A percentile compares a stretch with the other conserved stretches of the same genome.
phyloP scores from a whole-genome alignment of 495 filamentous ascomycete species.

The Usnea hakonensis region DNA sequence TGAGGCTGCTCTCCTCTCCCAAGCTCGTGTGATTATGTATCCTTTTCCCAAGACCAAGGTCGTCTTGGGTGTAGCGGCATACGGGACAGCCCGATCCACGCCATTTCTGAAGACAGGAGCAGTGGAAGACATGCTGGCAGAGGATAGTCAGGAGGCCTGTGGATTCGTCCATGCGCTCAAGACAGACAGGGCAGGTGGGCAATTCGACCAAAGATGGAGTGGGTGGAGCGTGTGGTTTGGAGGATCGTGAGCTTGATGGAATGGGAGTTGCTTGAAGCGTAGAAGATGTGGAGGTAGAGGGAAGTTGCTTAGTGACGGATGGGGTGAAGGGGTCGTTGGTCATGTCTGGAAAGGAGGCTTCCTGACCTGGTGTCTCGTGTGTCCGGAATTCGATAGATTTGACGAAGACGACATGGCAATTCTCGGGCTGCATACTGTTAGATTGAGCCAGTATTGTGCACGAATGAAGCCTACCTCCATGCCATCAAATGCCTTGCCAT shows the following conservation, averaged over 20 bases:
- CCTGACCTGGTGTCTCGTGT: slow-evolving; percentile 28
- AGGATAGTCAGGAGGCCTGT: slow-evolving; percentile 89
- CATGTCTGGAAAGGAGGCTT: slow-evolving; percentile 48
- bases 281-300: slow-evolving; percentile 31
- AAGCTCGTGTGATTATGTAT: slow-evolving; percentile 13
- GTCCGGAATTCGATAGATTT: slow-evolving; percentile 74
- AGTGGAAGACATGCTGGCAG: slow-evolving; percentile 98
- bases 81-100: slow-evolving; percentile 88
- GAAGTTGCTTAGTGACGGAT: slow-evolving; percentile 24
- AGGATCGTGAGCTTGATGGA: slow-evolving; percentile 47
- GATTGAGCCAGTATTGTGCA: not conserved
- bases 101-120: slow-evolving; percentile 94
- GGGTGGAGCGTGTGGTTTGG: slow-evolving; percentile 83
- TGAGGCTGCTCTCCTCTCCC: slow-evolving; percentile 32
- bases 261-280: slow-evolving; percentile 39
- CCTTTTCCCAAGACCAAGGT: slow-evolving; percentile 31
- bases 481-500: slow-evolving; percentile 89
- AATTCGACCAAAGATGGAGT: slow-evolving; percentile 85
- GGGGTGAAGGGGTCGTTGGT: slow-evolving; percentile 60
- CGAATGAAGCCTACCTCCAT: slow-evolving; percentile 62
- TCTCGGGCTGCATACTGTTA: slow-evolving; percentile 63
- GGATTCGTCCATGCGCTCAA: slow-evolving; percentile 98
- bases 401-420: slow-evolving; percentile 92
- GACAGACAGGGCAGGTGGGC: slow-evolving; percentile 91
- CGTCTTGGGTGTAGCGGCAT: slow-evolving; percentile 76